These are phyloP conservation scores for Coleophoma crateriformis DNA, from an alignment of 2,329 filamentous ascomycete species.

Conservation along the genomic window DNA sequence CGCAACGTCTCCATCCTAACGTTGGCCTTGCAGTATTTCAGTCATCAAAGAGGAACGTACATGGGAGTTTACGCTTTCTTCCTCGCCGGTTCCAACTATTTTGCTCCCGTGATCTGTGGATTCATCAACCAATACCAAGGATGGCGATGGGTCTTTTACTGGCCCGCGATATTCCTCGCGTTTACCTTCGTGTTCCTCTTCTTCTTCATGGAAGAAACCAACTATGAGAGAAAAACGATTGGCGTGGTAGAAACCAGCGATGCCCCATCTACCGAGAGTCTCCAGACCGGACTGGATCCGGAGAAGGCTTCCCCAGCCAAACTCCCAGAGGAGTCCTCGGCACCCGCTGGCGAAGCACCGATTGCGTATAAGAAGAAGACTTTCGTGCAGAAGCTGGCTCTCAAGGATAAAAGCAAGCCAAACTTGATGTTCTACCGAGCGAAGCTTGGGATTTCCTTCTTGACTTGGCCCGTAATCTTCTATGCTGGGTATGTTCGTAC, in stretches of 20 bases:
- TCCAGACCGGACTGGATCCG: background rate
- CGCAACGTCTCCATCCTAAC: background rate
- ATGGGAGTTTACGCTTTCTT: constrained; percentile 36
- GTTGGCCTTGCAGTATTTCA: constrained; percentile 22
- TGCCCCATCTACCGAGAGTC: background rate
- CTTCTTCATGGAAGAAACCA: constrained; percentile 55
- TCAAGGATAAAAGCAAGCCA: constrained; percentile 2
- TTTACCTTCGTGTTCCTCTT: constrained; percentile 43
- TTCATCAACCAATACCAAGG: constrained; percentile 39
- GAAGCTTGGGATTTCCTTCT: constrained; percentile 3
- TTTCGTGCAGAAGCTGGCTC: constrained; percentile 5
- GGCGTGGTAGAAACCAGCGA: constrained; percentile 3
- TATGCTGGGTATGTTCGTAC: constrained; percentile 3
- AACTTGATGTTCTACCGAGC: background rate
- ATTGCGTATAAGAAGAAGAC: constrained; percentile 2
- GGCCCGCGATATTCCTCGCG: constrained; percentile 46
- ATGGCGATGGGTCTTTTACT: constrained; percentile 45
- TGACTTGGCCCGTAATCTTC: constrained; percentile 4
- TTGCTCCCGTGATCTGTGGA: constrained; percentile 36
- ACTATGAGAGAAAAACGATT: constrained; percentile 7
- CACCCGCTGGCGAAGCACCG: background rate
- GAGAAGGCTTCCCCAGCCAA: background rate
- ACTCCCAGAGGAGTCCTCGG: background rate
- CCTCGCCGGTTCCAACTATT: constrained; percentile 35
- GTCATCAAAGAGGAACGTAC: constrained; percentile 33